phyloP scores from a whole-genome alignment of 805 yeast genomes.

The Pichia paraexigua region DNA sequence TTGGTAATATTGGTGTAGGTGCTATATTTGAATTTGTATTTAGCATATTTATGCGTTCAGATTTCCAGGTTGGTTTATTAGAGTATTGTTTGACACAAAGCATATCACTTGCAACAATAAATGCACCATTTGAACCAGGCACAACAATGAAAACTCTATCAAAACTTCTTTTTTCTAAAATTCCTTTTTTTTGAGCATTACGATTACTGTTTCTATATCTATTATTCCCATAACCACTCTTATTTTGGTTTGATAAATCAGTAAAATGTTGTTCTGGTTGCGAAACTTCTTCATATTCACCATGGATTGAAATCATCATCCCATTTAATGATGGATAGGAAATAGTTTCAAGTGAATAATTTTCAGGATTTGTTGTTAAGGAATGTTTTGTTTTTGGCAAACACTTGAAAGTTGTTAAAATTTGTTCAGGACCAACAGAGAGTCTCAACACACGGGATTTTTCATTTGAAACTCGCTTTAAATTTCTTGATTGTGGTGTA shows the following conservation, averaged over 20 bases:
- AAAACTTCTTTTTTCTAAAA: slow-evolving; percentile 61
- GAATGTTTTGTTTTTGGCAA: slow-evolving; percentile 78
- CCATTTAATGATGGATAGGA: slow-evolving; percentile 68
- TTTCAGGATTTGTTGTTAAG: slow-evolving; percentile 50
- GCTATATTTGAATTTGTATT: slow-evolving; percentile 12
- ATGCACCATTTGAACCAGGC: slow-evolving; percentile 56
- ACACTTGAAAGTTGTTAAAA: slow-evolving; percentile 50
- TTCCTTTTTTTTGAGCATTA: slow-evolving; percentile 14
- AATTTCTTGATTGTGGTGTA: slow-evolving; percentile 66
- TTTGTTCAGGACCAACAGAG: slow-evolving; percentile 60
- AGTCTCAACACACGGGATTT: slow-evolving; percentile 52
- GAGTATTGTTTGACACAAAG: slow-evolving; percentile 58
- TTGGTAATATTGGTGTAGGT: background rate
- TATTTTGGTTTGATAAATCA: slow-evolving; percentile 1
- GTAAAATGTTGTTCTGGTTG: slow-evolving; percentile 17
- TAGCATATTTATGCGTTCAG: too few species aligned
- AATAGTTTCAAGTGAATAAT: slow-evolving; percentile 72
- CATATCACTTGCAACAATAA: slow-evolving; percentile 83
- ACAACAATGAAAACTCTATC: slow-evolving; percentile 79
- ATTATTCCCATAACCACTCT: slow-evolving; percentile 1
- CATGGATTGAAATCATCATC: slow-evolving; percentile 73
- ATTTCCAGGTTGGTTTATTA: slow-evolving; percentile 48
- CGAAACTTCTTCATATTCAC: slow-evolving; percentile 66
- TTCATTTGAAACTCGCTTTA: slow-evolving; percentile 50
- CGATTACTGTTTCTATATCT: slow-evolving; percentile 18